These are phyloP conservation scores for Scopulariopsis brevicaulis DNA, from an alignment of 2,329 filamentous ascomycete genomes.

Conservation along the genomic window DNA sequence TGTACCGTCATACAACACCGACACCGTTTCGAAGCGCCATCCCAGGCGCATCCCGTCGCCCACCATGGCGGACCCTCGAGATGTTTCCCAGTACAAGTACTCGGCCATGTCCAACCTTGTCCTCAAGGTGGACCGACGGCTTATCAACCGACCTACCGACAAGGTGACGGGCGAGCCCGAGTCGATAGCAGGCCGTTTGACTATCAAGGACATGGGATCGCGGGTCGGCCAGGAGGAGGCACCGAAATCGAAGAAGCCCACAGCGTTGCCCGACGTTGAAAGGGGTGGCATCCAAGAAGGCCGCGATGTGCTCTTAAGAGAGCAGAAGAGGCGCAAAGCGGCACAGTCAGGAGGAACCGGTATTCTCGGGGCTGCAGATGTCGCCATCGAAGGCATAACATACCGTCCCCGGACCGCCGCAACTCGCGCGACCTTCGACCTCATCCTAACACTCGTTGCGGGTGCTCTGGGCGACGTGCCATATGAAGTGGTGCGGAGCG, in stretches of 20 bases:
- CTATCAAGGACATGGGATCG: constrained; percentile 88
- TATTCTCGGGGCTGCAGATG: constrained; percentile 75
- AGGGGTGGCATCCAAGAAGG: constrained; percentile 69
- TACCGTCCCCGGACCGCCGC: constrained; percentile 88
- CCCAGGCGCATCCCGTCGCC: background rate
- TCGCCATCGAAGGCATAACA: constrained; percentile 79
- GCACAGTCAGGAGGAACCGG: constrained; percentile 59
- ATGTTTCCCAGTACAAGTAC: constrained; percentile 98
- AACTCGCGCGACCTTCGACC: constrained; percentile 85
- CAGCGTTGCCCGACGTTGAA: constrained; percentile 58
- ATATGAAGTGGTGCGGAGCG: constrained; percentile 83
- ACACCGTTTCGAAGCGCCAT: background rate
- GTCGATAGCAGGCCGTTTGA: constrained; percentile 87
- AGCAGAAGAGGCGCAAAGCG: constrained; percentile 78
- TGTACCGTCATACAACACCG: background rate
- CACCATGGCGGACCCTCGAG: constrained; percentile 61
- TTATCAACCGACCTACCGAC: constrained; percentile 83
- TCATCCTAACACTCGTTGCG: constrained; percentile 86
- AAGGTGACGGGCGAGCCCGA: constrained; percentile 96
- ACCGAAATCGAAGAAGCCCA: constrained; percentile 69
- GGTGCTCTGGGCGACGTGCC: constrained; percentile 85
- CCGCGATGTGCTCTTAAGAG: constrained; percentile 69
- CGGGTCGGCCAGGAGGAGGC: constrained; percentile 69
- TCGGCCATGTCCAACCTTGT: constrained; percentile 99
- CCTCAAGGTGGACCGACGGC: constrained; percentile 96